A percentile compares a stretch with the other conserved stretches of the same genome.
Evolutionary conservation across 139 green algal species (phyloP).

Genomic region (Nannochloris sp.): DNA sequence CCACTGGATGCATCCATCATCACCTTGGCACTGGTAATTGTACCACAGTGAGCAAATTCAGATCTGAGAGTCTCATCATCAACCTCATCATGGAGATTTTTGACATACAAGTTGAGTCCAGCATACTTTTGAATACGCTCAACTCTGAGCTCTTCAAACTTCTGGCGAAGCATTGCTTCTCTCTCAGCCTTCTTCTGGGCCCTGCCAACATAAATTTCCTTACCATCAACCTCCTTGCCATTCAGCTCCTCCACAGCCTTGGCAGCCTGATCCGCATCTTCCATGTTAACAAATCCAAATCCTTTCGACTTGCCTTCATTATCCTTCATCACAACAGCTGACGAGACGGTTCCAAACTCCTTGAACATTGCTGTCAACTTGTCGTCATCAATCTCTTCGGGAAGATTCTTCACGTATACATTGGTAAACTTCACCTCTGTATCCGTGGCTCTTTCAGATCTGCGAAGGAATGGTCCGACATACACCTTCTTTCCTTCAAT

Average conservation of each 20-base stretch:
- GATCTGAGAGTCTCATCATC: slow-evolving; percentile 58
- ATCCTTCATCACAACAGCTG: slow-evolving; percentile 64
- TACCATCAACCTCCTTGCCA: slow-evolving; percentile 59
- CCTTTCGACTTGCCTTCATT: slow-evolving; percentile 58
- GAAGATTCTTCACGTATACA: slow-evolving; percentile 89
- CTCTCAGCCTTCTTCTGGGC: slow-evolving; percentile 92
- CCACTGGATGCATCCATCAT: slow-evolving; percentile 60
- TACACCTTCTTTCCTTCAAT: slow-evolving; percentile 66
- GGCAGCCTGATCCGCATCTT: slow-evolving; percentile 49
- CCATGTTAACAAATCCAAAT: slow-evolving; percentile 93
- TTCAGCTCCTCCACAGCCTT: slow-evolving; percentile 69
- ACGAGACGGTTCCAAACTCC: slow-evolving; percentile 63
- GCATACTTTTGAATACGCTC: slow-evolving; percentile 69
- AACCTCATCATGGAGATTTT: slow-evolving; percentile 77
- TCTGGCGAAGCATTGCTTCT: slow-evolving; percentile 49
- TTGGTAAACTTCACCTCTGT: slow-evolving; percentile 74
- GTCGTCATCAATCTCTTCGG: slow-evolving; percentile 46
- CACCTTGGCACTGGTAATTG: slow-evolving; percentile 83
- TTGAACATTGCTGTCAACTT: slow-evolving; percentile 55
- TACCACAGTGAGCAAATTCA: slow-evolving; percentile 51
- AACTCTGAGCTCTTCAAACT: slow-evolving; percentile 54
- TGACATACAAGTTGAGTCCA: slow-evolving; percentile 91
- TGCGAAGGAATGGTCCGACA: slow-evolving; percentile 74
- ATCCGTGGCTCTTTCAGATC: slow-evolving; percentile 47
- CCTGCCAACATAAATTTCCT: slow-evolving; percentile 39